phyloP scores from a whole-genome alignment of 2,329 filamentous ascomycete species.

The Geoglossum cookeanum region DNA sequence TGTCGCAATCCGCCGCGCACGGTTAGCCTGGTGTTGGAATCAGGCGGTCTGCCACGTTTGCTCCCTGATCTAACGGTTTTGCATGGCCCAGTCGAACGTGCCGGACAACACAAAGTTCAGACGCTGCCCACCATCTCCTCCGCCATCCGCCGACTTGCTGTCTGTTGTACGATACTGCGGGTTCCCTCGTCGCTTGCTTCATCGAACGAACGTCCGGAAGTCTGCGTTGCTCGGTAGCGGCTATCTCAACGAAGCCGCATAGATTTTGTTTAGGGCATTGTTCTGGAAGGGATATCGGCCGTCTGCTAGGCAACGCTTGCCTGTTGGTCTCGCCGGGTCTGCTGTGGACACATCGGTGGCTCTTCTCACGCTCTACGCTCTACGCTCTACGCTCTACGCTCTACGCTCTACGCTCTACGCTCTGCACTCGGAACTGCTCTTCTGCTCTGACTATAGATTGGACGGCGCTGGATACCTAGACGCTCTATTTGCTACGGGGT shows the following conservation, averaged over 20 bases:
- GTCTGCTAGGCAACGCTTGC: neutral
- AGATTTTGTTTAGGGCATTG: neutral
- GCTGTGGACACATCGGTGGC: neutral
- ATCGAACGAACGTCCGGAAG: neutral
- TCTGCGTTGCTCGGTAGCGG: neutral
- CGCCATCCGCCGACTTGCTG: neutral
- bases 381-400: neutral
- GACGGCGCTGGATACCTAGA: no score
- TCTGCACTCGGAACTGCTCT: no score
- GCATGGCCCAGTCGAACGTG: neutral
- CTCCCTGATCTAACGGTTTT: neutral
- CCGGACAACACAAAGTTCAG: neutral
- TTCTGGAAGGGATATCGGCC: neutral
- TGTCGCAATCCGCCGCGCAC: neutral
- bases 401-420: neutral
- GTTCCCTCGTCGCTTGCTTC: conserved; percentile 1
- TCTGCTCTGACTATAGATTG: no score
- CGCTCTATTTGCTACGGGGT: neutral
- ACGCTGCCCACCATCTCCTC: neutral
- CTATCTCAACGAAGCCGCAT: neutral
- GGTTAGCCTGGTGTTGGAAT: neutral
- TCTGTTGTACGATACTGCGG: neutral
- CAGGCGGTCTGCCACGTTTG: neutral
- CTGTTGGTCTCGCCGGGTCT: neutral
- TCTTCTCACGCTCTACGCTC: neutral